Percentiles rank a stretch among this genome's conserved stretches.
phyloP scores from a whole-genome alignment of 1,139 yeast genomes.

The Saccharomyces hybrid region DNA sequence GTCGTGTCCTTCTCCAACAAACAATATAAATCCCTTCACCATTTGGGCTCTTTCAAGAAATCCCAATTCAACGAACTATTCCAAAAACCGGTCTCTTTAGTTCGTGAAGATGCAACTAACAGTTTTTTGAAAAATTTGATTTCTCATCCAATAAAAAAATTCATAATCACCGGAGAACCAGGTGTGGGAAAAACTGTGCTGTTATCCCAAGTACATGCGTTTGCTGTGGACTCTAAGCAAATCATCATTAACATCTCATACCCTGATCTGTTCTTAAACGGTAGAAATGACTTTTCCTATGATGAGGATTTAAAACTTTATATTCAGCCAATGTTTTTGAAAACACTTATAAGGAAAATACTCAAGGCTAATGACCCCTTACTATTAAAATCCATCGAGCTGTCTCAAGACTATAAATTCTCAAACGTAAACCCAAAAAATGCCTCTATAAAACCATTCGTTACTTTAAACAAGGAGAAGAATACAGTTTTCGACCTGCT shows the following conservation, averaged over 20 bases:
- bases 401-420: conserved; percentile 41
- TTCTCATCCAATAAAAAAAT: conserved; percentile 41
- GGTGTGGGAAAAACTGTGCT: conserved; percentile 80
- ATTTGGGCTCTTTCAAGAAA: conserved; percentile 54
- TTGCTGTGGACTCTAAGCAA: conserved; percentile 42
- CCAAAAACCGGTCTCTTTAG: conserved; percentile 47
- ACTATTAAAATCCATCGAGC: conserved; percentile 42
- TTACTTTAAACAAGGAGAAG: conserved; percentile 37
- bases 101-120: conserved; percentile 34
- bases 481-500: conserved; percentile 41
- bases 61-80: conserved; percentile 60
- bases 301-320: conserved; percentile 45
- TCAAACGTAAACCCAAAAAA: conserved; percentile 22
- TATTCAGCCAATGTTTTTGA: conserved; percentile 76
- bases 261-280: conserved; percentile 57
- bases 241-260: conserved; percentile 61
- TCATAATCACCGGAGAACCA: conserved; percentile 57
- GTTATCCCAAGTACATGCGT: conserved; percentile 64
- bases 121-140: conserved; percentile 15
- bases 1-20: conserved; percentile 19
- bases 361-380: conserved; percentile 47
- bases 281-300: conserved; percentile 59
- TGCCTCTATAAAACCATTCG: conserved; percentile 15
- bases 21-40: conserved; percentile 24
- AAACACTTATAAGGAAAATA: conserved; percentile 51